Percentiles rank a stretch among this genome's conserved stretches.
Conservation (phyloP, 768 basidiomycete genomes). For the Kwoniella heveanensis region DNA sequence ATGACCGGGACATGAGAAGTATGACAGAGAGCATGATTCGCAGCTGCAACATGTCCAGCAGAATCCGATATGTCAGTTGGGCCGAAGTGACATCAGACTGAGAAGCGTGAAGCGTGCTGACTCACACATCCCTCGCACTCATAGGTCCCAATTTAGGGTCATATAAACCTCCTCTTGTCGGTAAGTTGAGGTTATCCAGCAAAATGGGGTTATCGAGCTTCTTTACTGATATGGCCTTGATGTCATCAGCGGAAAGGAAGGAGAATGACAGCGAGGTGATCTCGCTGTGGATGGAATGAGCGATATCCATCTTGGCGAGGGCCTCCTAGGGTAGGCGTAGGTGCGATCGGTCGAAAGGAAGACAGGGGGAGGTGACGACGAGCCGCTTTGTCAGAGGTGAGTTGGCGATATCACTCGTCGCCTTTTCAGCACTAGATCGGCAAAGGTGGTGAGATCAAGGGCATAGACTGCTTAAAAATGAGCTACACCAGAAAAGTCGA, state of each 20-base stretch:
- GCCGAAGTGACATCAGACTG: too few relatives aligned
- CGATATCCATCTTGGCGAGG: conserved; percentile 72
- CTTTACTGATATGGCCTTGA: conserved; percentile 93
- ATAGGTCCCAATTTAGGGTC: conserved; percentile 93
- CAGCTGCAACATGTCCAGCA: conserved; percentile 63
- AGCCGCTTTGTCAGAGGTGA: conserved; percentile 3
- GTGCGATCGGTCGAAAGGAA: not conserved
- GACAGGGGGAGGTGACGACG: conserved; percentile 18
- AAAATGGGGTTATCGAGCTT: conserved; percentile 91
- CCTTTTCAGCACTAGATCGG: conserved; percentile 2
- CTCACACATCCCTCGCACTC: conserved; percentile 85
- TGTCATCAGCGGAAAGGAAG: conserved; percentile 82
- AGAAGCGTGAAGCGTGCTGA: too few relatives aligned
- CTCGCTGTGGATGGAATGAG: conserved; percentile 81
- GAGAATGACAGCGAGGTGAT: conserved; percentile 87
- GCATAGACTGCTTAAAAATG: not conserved
- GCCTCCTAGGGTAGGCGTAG: not conserved
- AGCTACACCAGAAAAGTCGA: too few relatives aligned
- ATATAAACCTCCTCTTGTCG: conserved; percentile 88
- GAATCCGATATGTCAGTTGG: not conserved
- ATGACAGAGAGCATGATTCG: conserved; percentile 86
- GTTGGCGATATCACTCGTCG: conserved; percentile 18
- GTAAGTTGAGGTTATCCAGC: conserved; percentile 88
- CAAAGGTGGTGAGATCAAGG: not conserved
- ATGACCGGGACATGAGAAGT: conserved; percentile 95